Conservation (phyloP, 441 rosid species). For the Jatropha multifida region DNA sequence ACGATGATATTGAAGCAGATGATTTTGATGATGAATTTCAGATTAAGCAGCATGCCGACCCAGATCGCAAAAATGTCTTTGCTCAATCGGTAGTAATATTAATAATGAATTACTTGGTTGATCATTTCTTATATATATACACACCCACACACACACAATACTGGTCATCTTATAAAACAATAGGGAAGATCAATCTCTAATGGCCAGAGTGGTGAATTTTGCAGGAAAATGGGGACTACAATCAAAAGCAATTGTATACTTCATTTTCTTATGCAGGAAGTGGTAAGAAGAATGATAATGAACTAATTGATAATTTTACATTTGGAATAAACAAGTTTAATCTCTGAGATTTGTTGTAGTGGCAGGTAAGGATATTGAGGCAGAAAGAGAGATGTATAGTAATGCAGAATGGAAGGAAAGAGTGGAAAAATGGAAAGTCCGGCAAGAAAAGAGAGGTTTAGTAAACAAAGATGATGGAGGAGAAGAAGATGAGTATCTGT, state of each 20-base stretch:
- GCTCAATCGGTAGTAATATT: slow-evolving; percentile 45
- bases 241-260: slow-evolving; percentile 47
- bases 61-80: slow-evolving; percentile 39
- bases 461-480: slow-evolving; percentile 53
- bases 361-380: slow-evolving; percentile 66
- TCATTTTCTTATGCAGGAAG: slow-evolving; percentile 78
- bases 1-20: slow-evolving; percentile 38
- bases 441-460: slow-evolving; percentile 85
- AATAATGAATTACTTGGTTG: background rate
- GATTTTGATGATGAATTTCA: slow-evolving; percentile 69
- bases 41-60: slow-evolving; percentile 44
- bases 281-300: slow-evolving; percentile 36
- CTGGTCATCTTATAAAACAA: background rate
- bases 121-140: background rate
- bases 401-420: slow-evolving; percentile 87
- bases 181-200: background rate
- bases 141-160: too few relatives aligned
- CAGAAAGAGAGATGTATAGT: slow-evolving; percentile 59
- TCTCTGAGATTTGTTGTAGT: slow-evolving; percentile 33
- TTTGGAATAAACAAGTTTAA: background rate
- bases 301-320: background rate
- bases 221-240: slow-evolving; percentile 69
- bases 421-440: slow-evolving; percentile 80
- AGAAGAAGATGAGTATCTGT: slow-evolving; percentile 79
- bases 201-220: background rate